phyloP scores from a whole-genome alignment of 208 protist genomes.

The Acanthamoeba royreba region DNA sequence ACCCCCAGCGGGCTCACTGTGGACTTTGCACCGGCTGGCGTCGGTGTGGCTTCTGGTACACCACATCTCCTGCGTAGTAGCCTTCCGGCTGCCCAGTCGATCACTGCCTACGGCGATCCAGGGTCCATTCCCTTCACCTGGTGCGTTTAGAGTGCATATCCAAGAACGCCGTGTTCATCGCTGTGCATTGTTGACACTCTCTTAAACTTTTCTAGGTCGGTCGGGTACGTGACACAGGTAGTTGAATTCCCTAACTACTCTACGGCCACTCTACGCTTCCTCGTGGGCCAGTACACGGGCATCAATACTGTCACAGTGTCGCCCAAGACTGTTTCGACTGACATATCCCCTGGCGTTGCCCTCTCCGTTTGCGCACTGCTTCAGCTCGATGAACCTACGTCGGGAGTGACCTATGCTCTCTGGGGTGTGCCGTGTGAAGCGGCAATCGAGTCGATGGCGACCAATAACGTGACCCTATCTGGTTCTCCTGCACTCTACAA shows the following conservation, averaged over 20 bases:
- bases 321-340: neutral
- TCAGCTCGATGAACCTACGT: neutral
- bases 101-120: neutral
- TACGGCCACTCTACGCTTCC: neutral
- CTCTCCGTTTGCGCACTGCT: neutral
- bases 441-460: neutral
- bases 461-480: neutral
- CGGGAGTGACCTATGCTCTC: neutral
- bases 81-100: neutral
- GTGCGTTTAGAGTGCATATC: no score
- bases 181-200: no score
- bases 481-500: neutral
- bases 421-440: neutral
- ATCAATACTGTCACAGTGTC: neutral
- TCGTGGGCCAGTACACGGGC: neutral
- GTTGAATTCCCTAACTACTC: neutral
- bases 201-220: neutral
- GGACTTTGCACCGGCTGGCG: neutral
- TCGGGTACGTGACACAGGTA: neutral
- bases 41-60: neutral
- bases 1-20: neutral
- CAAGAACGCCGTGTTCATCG: no score
- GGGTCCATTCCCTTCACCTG: neutral
- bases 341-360: neutral
- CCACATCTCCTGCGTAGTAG: neutral